Evolutionary conservation across 2,329 filamentous ascomycete species (phyloP).

Genomic region (Colletotrichum cereale): DNA sequence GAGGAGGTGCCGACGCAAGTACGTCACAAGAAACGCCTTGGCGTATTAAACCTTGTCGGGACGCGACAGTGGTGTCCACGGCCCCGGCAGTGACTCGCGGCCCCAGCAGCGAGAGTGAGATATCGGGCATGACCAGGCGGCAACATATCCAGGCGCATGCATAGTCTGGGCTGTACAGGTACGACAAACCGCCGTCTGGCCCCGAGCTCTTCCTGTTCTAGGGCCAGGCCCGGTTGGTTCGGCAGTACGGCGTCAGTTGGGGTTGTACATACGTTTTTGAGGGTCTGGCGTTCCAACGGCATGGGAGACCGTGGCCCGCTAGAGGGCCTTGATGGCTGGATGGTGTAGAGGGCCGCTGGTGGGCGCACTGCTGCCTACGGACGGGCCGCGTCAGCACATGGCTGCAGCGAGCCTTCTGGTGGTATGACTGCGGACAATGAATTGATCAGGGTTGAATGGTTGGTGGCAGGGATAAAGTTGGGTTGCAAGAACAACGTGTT

Average conservation of each 20-base stretch:
- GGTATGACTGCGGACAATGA: neutral
- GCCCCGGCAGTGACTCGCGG: slow-evolving; percentile 29
- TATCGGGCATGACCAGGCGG: slow-evolving; percentile 19
- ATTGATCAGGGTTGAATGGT: neutral
- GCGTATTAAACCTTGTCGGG: slow-evolving; percentile 25
- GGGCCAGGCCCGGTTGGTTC: slow-evolving; percentile 27
- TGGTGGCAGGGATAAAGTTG: slow-evolving; percentile 3
- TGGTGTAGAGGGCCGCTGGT: slow-evolving; percentile 12
- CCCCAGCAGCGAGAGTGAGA: slow-evolving; percentile 19
- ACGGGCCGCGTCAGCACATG: slow-evolving; percentile 33
- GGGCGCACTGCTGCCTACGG: slow-evolving; percentile 32
- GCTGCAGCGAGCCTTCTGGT: slow-evolving; percentile 28
- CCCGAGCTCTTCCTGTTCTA: slow-evolving; percentile 17
- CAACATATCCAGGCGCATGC: slow-evolving; percentile 22
- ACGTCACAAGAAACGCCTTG: slow-evolving; percentile 29
- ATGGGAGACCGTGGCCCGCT: slow-evolving; percentile 26
- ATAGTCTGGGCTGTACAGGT: slow-evolving; percentile 28
- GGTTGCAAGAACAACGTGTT: slow-evolving; percentile 16
- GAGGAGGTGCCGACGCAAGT: slow-evolving; percentile 28
- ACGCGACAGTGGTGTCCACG: slow-evolving; percentile 30
- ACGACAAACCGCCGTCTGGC: slow-evolving; percentile 11
- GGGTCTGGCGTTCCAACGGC: slow-evolving; percentile 31
- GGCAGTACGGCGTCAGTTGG: slow-evolving; percentile 26
- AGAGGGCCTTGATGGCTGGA: slow-evolving; percentile 12
- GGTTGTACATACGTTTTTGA: slow-evolving; percentile 13